These are phyloP conservation scores for Atractiella rhizophila DNA, from an alignment of 768 basidiomycete genomes.

Conservation along the genomic window DNA sequence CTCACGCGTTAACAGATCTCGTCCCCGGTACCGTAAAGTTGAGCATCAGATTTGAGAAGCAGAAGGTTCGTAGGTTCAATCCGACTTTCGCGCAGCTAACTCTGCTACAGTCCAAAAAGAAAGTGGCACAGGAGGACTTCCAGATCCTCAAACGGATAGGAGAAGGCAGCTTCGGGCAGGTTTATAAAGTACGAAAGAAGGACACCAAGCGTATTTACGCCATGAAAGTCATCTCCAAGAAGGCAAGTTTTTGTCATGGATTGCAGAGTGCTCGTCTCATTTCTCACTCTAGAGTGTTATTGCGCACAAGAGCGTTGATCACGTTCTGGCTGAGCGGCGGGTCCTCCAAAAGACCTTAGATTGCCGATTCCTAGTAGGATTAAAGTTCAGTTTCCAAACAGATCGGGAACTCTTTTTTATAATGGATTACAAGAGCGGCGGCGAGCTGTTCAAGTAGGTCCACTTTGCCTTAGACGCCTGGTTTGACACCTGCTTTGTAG, in stretches of 20 bases:
- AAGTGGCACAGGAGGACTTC: too few relatives aligned
- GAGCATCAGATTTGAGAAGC: too few relatives aligned
- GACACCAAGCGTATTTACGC: slow-evolving; percentile 93
- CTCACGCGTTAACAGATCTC: too few relatives aligned
- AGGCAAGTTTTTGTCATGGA: slow-evolving; percentile 86
- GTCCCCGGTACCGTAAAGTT: too few relatives aligned
- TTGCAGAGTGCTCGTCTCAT: slow-evolving; percentile 93
- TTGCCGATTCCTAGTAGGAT: slow-evolving; percentile 79
- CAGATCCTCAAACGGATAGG: slow-evolving; percentile 95
- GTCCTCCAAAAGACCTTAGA: slow-evolving; percentile 55
- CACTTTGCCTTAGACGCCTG: slow-evolving; percentile 90
- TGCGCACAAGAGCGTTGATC: too few relatives aligned
- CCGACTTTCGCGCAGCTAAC: too few relatives aligned
- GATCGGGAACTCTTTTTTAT: slow-evolving; percentile 8
- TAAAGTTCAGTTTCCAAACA: slow-evolving; percentile 42
- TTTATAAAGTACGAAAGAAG: slow-evolving; percentile 89
- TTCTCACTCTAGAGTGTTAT: too few relatives aligned
- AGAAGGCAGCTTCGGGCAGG: slow-evolving; percentile 77
- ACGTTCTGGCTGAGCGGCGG: slow-evolving; percentile 85
- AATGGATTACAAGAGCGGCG: slow-evolving; percentile 36
- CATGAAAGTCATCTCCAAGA: slow-evolving; percentile 92
- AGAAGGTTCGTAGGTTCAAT: too few relatives aligned
- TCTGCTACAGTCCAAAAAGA: too few relatives aligned
- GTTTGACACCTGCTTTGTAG: too few relatives aligned
- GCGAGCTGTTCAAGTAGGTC: slow-evolving; percentile 93